Evolutionary conservation across 176 grass and related monocot genomes (phyloP), one percentile per base, ranked within the genome.

Genomic region (Juncus effusus): DNA sequence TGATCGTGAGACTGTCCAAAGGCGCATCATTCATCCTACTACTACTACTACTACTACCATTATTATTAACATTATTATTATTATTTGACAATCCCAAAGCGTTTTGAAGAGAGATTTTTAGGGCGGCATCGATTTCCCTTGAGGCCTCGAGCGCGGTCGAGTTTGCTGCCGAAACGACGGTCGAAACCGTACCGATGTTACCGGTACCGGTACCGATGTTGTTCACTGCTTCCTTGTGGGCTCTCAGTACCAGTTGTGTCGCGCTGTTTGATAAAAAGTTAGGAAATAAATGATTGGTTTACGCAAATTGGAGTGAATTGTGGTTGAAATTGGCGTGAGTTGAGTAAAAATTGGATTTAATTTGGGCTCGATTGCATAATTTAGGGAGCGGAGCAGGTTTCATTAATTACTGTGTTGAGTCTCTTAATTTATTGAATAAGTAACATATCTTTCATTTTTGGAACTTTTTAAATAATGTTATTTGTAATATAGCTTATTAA

Each of bases 41-140:
- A 28, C 19, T 28, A 78, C 88, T 91, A 28, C 19, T 28, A 65
- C 67, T 61, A 28, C 19, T 28, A 28, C 19, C 19, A 28, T 28
- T 28, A 28, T 28, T 28, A 28, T 28, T 28, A 28, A 28, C 19
- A 69, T 56, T 56, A 56, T 70, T 56, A 56, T 53, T 58, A 59
- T 53, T 44, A 2, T 53, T 44, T 60, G 75, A 56, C 70, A 82
- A 92, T 38, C 78, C 75, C 78, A 92, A 53, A 80, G 88, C 83
- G 44, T 74, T 68, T 70, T 19, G 61, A 63, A 97, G 56, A 56
- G 94, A 92, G 56, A 93, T 82, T 74, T 79, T 93, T 88, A 93
- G 79, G 39, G 88, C 88, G 61, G 88, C 83, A 59, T 97, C 88
- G 73, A 97, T 78, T 59, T 96, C 87, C 63, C 92, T 99, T 6